Base-by-base conservation (phyloP, 31 red algal genomes). In the Porphyra umbilicalis region DNA sequence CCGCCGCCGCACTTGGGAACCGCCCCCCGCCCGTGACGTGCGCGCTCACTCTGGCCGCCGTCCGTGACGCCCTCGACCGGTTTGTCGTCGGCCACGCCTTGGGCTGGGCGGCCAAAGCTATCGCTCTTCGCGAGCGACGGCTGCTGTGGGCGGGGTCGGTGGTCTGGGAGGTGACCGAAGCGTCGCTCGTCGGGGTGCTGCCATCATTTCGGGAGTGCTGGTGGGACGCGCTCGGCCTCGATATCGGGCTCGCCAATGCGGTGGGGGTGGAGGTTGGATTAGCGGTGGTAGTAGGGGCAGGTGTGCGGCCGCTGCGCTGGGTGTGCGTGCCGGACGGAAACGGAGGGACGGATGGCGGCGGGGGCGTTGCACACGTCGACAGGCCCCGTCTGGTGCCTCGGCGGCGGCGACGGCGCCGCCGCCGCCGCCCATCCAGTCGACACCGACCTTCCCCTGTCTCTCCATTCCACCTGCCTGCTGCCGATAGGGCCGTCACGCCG, bases 211-310 rank as follows among this genome's bases (percentile, higher is more conserved):
- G 35, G 11, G 93, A 95, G 42, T 95, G 93, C 46, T 92, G 90
- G 93, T 95, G 93, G 93, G 93, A 95, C 79, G 82, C 76, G 32
- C 0, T 77, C 4, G 20, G 92, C 30, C 90, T 95, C 2, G 93
- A 95, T 80, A 9, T 95, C 1, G 75, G 88, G 15, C 33, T 86
- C 4, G 81, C 85, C 68, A 92, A 95, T 78, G 79, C 67, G 9
- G 35, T 92, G 38, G 93, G 93, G 6, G 84, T 95, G 32, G 71
- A 89, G 31, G 32, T 88, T 29, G 93, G 85, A 13, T 16, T 87
- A 32, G 42, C 39, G 29, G 39, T n/a, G n/a, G n/a, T n/a, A n/a
- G n/a, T n/a, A n/a, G n/a, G n/a, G n/a, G n/a, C n/a, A n/a, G n/a
- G n/a, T n/a, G n/a, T n/a, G n/a, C n/a, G n/a, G n/a, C n/a, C n/a